phyloP scores from a whole-genome alignment of 495 filamentous ascomycete genomes.

The Tuber magnatum region DNA sequence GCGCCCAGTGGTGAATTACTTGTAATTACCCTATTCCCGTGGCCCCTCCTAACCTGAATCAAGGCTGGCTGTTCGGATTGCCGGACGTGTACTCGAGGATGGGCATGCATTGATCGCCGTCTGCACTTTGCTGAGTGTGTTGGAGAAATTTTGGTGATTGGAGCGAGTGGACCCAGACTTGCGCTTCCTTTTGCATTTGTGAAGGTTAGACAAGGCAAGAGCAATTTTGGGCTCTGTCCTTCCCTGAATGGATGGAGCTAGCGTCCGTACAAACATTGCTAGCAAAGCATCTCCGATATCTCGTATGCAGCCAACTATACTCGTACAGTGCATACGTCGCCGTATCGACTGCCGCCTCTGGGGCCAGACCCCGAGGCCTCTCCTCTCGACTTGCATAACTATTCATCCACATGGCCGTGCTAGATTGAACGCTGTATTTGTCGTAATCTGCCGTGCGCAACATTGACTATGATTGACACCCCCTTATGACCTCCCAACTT shows the following conservation, averaged over 20 bases:
- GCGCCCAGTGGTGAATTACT: not conserved
- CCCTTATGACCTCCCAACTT: not conserved
- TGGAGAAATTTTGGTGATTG: not conserved
- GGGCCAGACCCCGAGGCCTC: not conserved
- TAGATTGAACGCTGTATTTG: not conserved
- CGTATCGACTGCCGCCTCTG: not conserved
- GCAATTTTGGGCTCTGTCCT: not conserved
- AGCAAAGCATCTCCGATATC: not conserved
- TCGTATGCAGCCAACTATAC: not conserved
- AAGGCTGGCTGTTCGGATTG: not conserved
- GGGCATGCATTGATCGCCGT: not conserved
- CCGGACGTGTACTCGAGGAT: not conserved
- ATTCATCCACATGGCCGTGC: not conserved
- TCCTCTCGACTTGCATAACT: not conserved
- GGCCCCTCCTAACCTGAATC: not conserved
- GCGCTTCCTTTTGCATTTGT: not conserved
- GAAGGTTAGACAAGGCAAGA: not conserved
- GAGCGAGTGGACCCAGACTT: not conserved
- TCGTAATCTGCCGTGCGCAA: not conserved
- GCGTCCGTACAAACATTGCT: not conserved
- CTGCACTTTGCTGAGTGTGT: not conserved
- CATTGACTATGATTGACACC: not conserved
- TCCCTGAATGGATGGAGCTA: not conserved
- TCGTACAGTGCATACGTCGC: not conserved
- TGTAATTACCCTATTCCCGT: not conserved